Base-by-base conservation (phyloP, 2,329 filamentous ascomycete genomes). In the Beauveria sp. region DNA sequence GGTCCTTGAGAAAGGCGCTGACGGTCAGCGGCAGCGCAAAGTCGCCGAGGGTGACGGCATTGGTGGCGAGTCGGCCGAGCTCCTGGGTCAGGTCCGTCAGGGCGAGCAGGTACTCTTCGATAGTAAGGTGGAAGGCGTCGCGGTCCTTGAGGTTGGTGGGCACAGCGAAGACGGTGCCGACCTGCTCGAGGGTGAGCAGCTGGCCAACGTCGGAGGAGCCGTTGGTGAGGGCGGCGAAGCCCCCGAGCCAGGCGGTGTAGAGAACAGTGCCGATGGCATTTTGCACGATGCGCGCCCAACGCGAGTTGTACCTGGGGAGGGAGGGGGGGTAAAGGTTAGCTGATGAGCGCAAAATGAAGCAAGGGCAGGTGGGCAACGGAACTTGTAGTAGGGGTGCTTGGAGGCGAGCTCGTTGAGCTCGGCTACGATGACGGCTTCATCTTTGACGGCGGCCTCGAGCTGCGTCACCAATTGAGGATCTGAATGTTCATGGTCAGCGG, bases 361-460 rank as follows among this genome's bases (percentile, higher is more conserved):
- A 20, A 9, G 8, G 9, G 26, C 12, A 40, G 38, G 50, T 28
- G 24, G 10, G 16, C 28, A 16, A 63, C 75, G 52, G 71, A 45
- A 97, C 83, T 96, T 97, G 86, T 98, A 99, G 80, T 98, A 99
- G 0, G 95, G 93, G 70, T 96, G 88, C 72, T 90, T 83, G 28
- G 91, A 93, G 2, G 93, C 91, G 60, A 90, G 83, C 60, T 81
- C 76, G 64, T 85, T 83, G 50, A 99, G 84, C 66, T 87, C 85
- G 62, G 79, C 77, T 51, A 97, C 82, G 50, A 87, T 88, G 53
- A 85, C 79, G 61, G 90, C 82, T 73, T 96, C 86, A 42, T 89
- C 83, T 65, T 83, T 78, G 71, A 98, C 89, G 62, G 78, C 79
- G n/a, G 84, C 83, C 63, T 91, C 84, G 1, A 91, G 87, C 66